Base-by-base conservation (phyloP, 768 basidiomycete species). In the Pseudohyphozyma bogoriensis region DNA sequence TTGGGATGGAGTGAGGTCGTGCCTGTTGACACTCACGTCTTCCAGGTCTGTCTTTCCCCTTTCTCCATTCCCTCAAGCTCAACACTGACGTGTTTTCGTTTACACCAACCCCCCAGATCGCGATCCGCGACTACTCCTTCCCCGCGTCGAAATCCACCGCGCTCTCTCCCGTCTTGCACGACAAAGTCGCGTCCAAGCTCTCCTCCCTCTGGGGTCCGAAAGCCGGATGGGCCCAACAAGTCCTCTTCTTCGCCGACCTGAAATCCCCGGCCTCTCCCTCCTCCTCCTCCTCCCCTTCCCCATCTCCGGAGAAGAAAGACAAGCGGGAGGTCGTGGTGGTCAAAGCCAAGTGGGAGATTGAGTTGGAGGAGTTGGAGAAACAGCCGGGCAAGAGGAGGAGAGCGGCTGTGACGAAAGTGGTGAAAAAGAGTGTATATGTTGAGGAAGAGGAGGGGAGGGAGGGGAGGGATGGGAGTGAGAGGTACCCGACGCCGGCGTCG, bases 11-110 rank as follows among this genome's bases (percentile, higher is more conserved):
- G 76, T 68, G 85, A 89, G 65, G 84, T 91, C 20, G 81, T 97
- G 12, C 95, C 95, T 5, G 87, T 99, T 55, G 95, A 99, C 71
- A 95, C 92, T 0, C 95, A 99, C 71, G 87, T 99, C 32, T 78
- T 86, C 64, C 89, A 93, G 70, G 91, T 96, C 55, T 87, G 88
- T 12, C 22, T 13, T 6, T 12, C n/a, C 15, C 31, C 22, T 42
- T 26, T 10, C 28, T 10, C n/a, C 50, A 20, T 18, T 44, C 16
- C 20, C 32, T 35, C 42, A 42, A 26, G 10, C n/a, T n/a, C 15
- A 22, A 22, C 2, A 16, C 50, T 33, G 33, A 42, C n/a, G 16
- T 8, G 3, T 18, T 40, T n/a, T 11, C 39, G 32, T n/a, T n/a
- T n/a, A n/a, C n/a, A n/a, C n/a, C n/a, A n/a, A n/a, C n/a, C n/a